Evolutionary conservation across 257 asterid species (phyloP), one percentile per base, ranked within the genome.

Genomic region (Hygrophila difformis): DNA sequence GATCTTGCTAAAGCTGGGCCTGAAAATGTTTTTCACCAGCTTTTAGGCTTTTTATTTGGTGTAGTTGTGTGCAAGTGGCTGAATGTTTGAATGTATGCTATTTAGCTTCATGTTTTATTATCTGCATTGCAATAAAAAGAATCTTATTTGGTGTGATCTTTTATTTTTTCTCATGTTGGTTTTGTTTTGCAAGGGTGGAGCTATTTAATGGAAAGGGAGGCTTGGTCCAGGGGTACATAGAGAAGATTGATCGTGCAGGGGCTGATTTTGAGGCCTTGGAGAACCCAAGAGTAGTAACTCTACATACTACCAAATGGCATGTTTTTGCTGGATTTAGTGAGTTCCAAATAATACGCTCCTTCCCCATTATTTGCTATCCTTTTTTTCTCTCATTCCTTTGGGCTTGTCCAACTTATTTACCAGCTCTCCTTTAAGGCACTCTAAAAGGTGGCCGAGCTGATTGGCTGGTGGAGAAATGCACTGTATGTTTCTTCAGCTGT

Each of bases 401-500:
- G 49, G 45, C 21, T 48, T 51, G 15, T 17, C 9, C 33, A 11
- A 18, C 49, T 52, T 31, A 48, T 52, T 44, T 47, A 41, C 38
- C 3, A 38, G n/a, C 61, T 61, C 61, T 26, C 12, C 17, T 40
- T 59, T 14, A 61, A 89, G 98, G 98, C 53, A 71, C 93, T 45
- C 67, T 91, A 12, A 91, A 91, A 76, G 98, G 98, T 53, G 94
- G 98, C 22, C 74, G 98, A n/a, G 88, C 88, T 42, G 98, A 86
- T 74, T 91, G 98, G 98, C 93, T 91, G 8, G 88, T 82, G 43
- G 98, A 91, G 75, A 91, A 91, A 82, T 86, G 98, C 84, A 82
- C 96, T 5, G 98, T 86, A 74, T 64, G 81, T 62, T 23, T 48
- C 38, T 63, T 43, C 40, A 56, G 66, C 49, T 57, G 6, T 20